Conservation (phyloP, 1,139 yeast species). For the Yamadazyma epiphylla region DNA sequence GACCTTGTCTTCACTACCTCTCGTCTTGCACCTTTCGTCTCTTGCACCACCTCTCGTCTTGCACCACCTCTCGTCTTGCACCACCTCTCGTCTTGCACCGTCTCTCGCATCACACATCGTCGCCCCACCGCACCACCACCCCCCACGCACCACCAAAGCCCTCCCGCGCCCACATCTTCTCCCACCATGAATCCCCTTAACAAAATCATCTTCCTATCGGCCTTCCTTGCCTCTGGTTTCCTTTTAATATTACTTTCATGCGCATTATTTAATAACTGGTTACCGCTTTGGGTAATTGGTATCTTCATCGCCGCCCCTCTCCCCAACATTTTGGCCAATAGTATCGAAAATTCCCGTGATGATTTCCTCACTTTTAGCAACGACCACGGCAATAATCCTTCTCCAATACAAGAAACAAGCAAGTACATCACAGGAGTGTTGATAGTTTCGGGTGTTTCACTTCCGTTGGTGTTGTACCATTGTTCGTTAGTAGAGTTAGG, state of each 20-base stretch:
- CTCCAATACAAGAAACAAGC: slow-evolving; percentile 55
- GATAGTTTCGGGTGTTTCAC: slow-evolving; percentile 63
- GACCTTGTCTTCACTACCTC: no score
- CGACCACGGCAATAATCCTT: slow-evolving; percentile 37
- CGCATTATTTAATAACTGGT: slow-evolving; percentile 69
- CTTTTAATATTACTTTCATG: slow-evolving; percentile 68
- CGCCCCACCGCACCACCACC: no score
- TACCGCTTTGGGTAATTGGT: slow-evolving; percentile 63
- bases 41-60: no score
- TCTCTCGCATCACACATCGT: no score
- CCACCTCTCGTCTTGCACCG: no score
- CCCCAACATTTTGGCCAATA: slow-evolving; percentile 51
- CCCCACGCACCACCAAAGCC: no score
- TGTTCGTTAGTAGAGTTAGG: slow-evolving; percentile 52
- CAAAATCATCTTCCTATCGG: slow-evolving; percentile 66
- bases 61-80: no score
- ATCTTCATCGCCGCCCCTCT: slow-evolving; percentile 69
- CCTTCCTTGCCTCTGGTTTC: slow-evolving; percentile 70
- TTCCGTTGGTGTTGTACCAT: slow-evolving; percentile 66
- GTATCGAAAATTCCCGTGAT: slow-evolving; percentile 42
- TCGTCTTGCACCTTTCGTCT: no score
- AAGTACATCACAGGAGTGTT: slow-evolving; percentile 62
- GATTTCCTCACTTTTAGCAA: slow-evolving; percentile 65
- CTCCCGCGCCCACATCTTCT: no score
- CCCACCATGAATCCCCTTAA: slow-evolving; percentile 65